phyloP scores from a whole-genome alignment of 192 early-diverging fungal species.

The Mortierella claussenii region DNA sequence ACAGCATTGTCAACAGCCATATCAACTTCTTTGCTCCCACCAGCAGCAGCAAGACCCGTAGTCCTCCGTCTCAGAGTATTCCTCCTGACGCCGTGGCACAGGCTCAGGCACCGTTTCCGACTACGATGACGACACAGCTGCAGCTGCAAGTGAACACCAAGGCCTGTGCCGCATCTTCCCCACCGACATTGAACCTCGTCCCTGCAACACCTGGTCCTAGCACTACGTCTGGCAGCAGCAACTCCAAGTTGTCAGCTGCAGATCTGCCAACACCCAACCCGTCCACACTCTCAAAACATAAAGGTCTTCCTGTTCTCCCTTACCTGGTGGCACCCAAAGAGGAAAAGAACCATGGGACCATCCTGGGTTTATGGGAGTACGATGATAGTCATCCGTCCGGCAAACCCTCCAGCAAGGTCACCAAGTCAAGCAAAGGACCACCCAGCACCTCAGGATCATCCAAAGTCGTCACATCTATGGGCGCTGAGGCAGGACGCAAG shows the following conservation, averaged over 20 bases:
- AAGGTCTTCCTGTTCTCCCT: slow-evolving; percentile 40
- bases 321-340: slow-evolving; percentile 49
- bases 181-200: slow-evolving; percentile 42
- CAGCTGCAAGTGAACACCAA: slow-evolving; percentile 52
- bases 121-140: slow-evolving; percentile 20
- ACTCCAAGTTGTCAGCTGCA: slow-evolving; percentile 1
- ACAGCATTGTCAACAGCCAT: background rate
- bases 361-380: slow-evolving; percentile 48
- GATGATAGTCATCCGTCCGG: slow-evolving; percentile 20
- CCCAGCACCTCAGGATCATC: slow-evolving; percentile 51
- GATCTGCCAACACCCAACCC: slow-evolving; percentile 35
- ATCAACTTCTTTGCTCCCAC: background rate
- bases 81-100: slow-evolving; percentile 22
- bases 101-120: slow-evolving; percentile 29
- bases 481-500: slow-evolving; percentile 44
- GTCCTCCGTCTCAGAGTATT: slow-evolving; percentile 14
- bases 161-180: slow-evolving; percentile 21
- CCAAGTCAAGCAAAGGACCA: slow-evolving; percentile 34
- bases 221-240: slow-evolving; percentile 6
- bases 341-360: slow-evolving; percentile 48
- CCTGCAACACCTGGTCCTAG: slow-evolving; percentile 37
- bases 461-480: slow-evolving; percentile 48
- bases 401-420: slow-evolving; percentile 25
- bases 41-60: background rate
- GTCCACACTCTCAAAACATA: slow-evolving; percentile 50